Base-by-base conservation (phyloP, 2,329 filamentous ascomycete species). In the Diaporthe citri region DNA sequence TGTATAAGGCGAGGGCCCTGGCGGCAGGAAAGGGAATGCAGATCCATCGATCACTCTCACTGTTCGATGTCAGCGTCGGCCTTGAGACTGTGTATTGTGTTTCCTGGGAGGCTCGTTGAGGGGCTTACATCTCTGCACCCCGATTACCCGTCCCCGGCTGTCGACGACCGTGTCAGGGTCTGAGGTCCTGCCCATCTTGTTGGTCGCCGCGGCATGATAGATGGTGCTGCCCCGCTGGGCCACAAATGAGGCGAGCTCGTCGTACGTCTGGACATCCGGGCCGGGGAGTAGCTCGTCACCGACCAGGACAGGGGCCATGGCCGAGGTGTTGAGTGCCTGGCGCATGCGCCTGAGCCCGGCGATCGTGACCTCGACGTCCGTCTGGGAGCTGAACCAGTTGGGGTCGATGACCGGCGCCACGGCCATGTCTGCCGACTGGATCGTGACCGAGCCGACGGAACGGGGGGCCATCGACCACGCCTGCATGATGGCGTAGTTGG, bases 381-480 rank as follows among this genome's bases (percentile, higher is more conserved):
- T 56, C 46, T 57, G 70, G 6, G 25, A 69, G 28, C 56, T 77
- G 1, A 87, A 78, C 81, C 82, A 87, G 64, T 83, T 83, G 0
- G 83, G 82, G 56, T 85, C 79, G 57, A 86, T 83, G 4, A 84
- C 77, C 0, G 86, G 85, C 1, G 79, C 13, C 17, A 60, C 72
- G 25, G 25, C 15, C 64, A 71, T 71, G 55, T 36, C 48, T 20
- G 64, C 52, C 0, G 43, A 55, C 20, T 57, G 20, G 13, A 74
- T 74, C 28, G 41, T 34, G 4, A 74, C 39, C 7, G 34, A 62
- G 28, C 73, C 73, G 1, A 12, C 13, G 20, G 43, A 55, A 22
- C 70, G 64, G 6, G 73, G 66, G 2, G 73, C 73, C n/a, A 43
- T 17, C 34, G 43, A 56, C 22, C 15, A 22, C 17, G 48, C 43